Base-by-base conservation (phyloP, 495 filamentous ascomycete genomes). In the Hypoxylon subgilvum region DNA sequence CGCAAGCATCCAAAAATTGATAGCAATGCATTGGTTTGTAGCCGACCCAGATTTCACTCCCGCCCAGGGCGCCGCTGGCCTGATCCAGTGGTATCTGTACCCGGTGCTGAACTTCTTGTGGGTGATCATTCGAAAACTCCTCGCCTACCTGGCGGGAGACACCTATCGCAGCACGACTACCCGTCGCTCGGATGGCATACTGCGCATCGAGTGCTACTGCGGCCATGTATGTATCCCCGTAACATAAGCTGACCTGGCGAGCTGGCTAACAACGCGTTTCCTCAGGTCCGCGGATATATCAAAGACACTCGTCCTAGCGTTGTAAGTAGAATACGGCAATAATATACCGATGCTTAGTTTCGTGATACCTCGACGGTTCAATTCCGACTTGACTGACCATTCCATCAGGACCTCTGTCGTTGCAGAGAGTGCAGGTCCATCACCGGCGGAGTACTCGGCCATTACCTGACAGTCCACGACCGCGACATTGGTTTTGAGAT, bases 361-460 rank as follows among this genome's bases (percentile, higher is more conserved):
- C 34, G 13, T 4, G 2, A 17, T 18, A 18, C 9, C 14, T 1
- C 9, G 13, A 38, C 3, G 10, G 4, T 38, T 9, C 18, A 6
- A 19, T 9, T 28, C n/a, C n/a, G n/a, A n/a, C n/a, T n/a, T n/a
- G n/a, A 27, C 23, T 16, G 30, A 30, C 18, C 22, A 45, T 57
- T 40, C 47, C 21, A 46, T 12, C 31, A 63, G 59, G 27, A 35
- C 14, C 31, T 57, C 10, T 63, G 59, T 12, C 59, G 57, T 18
- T 63, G 59, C 13, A 10, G 3, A 2, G 16, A 42, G 1, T 63
- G 59, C 48, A 63, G 57, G 52, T 42, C 43, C 31, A 38, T 63
- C 27, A 52, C 46, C n/a, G 59, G 59, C 0, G 52, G 59, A 1
- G 57, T 42, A 0, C 40, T 47, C 22, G 34, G 40, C 1, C 22